Conservation (phyloP, 345 rosid genomes). For the Populus alba region DNA sequence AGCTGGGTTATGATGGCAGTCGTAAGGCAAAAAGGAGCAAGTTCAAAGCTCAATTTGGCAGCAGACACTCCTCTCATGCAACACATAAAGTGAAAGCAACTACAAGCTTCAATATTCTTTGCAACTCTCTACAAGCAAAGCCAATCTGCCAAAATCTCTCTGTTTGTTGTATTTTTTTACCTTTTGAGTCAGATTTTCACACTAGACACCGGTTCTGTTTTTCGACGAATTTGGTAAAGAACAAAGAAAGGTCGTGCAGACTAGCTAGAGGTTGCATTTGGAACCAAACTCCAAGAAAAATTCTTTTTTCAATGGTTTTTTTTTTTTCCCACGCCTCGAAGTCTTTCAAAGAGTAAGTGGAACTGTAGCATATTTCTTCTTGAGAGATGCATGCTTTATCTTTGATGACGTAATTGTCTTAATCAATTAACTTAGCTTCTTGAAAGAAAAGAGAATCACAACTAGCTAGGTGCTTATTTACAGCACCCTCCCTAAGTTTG, state of each 20-base stretch:
- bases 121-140: conserved; percentile 55
- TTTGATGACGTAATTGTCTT: neutral
- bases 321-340: neutral
- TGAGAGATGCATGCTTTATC: neutral
- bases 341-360: neutral
- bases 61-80: conserved; percentile 26
- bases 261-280: neutral
- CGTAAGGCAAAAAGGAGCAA: neutral
- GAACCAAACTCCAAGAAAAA: conserved; percentile 11
- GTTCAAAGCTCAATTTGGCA: conserved; percentile 29
- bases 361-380: neutral
- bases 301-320: neutral
- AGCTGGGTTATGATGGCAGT: conserved; percentile 27
- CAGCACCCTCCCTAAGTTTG: neutral
- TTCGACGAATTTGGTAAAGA: conserved; percentile 26
- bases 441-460: no score
- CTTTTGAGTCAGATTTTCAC: conserved; percentile 33
- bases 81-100: conserved; percentile 32
- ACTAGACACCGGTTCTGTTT: conserved; percentile 9
- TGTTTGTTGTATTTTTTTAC: conserved; percentile 12
- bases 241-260: neutral
- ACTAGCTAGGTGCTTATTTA: neutral
- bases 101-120: conserved; percentile 38
- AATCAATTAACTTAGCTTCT: no score
- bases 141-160: conserved; percentile 25